phyloP scores from a whole-genome alignment of 179 eudicot species.

The Corrigiola litoralis region DNA sequence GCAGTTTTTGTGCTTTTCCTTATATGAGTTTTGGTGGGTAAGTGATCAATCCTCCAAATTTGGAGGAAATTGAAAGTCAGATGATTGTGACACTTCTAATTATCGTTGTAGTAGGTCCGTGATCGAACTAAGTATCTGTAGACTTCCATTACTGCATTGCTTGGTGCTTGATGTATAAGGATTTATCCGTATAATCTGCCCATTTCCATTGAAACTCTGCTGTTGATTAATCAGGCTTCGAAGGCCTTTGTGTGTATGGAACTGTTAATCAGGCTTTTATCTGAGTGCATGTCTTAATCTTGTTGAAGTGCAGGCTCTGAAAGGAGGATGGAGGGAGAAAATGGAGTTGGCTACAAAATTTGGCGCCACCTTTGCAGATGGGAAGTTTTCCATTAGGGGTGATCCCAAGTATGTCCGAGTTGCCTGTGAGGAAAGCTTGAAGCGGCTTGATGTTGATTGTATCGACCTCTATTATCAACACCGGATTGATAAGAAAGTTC shows the following conservation, averaged over 20 bases:
- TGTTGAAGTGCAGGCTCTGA: slow-evolving; percentile 26
- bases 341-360: slow-evolving; percentile 35
- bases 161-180: too few relatives aligned
- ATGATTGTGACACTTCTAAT: too few relatives aligned
- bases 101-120: too few relatives aligned
- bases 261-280: too few relatives aligned
- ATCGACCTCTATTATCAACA: slow-evolving; percentile 45
- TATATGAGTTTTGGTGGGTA: not conserved
- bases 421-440: slow-evolving; percentile 40
- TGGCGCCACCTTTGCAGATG: slow-evolving; percentile 5
- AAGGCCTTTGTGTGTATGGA: not conserved
- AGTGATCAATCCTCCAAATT: too few relatives aligned
- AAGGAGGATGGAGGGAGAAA: slow-evolving; percentile 36
- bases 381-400: slow-evolving; percentile 13
- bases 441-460: slow-evolving; percentile 35
- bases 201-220: too few relatives aligned
- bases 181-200: too few relatives aligned
- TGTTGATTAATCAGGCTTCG: too few relatives aligned
- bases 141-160: too few relatives aligned
- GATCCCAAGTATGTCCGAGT: slow-evolving; percentile 34
- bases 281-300: not conserved
- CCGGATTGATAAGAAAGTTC: slow-evolving; percentile 28
- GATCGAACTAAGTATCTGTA: too few relatives aligned
- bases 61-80: not conserved
- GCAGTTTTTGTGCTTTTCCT: not conserved